Evolutionary conservation across 257 asterid genomes (phyloP), one percentile per base, ranked within the genome.

Genomic region (Petrea volubilis): DNA sequence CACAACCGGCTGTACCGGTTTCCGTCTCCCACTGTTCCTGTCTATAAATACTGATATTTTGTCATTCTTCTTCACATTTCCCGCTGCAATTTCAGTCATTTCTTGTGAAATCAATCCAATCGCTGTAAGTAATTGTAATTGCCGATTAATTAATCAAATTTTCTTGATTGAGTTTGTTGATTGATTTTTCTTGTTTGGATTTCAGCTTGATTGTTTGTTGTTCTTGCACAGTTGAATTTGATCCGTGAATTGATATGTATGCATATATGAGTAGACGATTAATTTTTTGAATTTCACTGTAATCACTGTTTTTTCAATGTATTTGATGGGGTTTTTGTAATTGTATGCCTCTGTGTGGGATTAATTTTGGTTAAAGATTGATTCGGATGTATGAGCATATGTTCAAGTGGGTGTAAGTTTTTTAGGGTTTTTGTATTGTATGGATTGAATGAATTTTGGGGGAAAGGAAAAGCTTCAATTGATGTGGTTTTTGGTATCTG

Each of bases 401-500:
- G 56, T 41, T 50, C 27, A 15, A 53, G 44, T 28, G 17, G 57
- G 57, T 70, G 33, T 58, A 55, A 9, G 62, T 31, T 24, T 29
- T 47, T 65, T 67, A 60, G 75, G 82, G 72, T 24, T 78, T n/a
- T 78, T 31, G 1, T 66, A 59, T 31, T 4, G 10, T 66, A 28
- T 34, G 60, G 57, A 47, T 61, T 59, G 63, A 44, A 38, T 47
- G 14, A 51, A 24, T 64, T 63, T 25, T 27, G 1, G 14, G 43
- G 21, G 44, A 38, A 3, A 59, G 60, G 53, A 43, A 47, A 24
- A 14, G 13, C 3, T 46, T 34, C n/a, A 7, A 7, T 31, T 31
- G 3, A 31, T 31, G 38, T 31, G 7, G 7, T 31, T 31, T 2
- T 38, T 38, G 10, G 43, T 38, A 7, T 2, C 43, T 38, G 43